These are phyloP conservation scores for Phylloporus sp. DNA, from an alignment of 768 basidiomycete species.

Conservation along the genomic window DNA sequence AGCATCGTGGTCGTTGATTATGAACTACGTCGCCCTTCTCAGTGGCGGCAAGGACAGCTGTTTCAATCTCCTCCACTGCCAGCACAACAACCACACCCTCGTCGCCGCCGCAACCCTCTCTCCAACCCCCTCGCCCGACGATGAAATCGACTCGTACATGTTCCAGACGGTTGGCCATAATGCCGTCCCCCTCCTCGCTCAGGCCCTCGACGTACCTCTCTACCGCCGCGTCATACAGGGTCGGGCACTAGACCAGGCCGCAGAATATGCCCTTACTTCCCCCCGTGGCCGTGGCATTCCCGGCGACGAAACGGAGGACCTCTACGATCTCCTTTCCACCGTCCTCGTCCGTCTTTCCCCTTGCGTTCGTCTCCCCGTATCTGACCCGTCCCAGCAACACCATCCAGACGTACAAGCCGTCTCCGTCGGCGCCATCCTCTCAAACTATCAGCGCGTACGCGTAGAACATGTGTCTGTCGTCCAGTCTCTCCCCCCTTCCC, in stretches of 20 bases:
- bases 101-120: slow-evolving; percentile 85
- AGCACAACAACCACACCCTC: slow-evolving; percentile 79
- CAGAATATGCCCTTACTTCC: slow-evolving; percentile 77
- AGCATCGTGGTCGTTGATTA: slow-evolving; percentile 80
- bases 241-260: slow-evolving; percentile 69
- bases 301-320: slow-evolving; percentile 97
- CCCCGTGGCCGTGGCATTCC: slow-evolving; percentile 45
- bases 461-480: slow-evolving; percentile 90
- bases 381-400: slow-evolving; percentile 40
- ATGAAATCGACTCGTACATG: slow-evolving; percentile 97
- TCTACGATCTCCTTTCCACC: slow-evolving; percentile 61
- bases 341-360: slow-evolving; percentile 66
- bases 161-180: slow-evolving; percentile 99
- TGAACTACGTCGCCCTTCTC: slow-evolving; percentile 92
- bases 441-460: slow-evolving; percentile 93
- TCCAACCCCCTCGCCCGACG: slow-evolving; percentile 42
- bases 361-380: background rate
- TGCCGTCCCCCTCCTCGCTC: slow-evolving; percentile 80
- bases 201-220: slow-evolving; percentile 80
- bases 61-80: slow-evolving; percentile 90
- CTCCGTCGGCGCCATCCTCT: slow-evolving; percentile 94
- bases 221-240: slow-evolving; percentile 80
- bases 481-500: background rate
- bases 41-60: slow-evolving; percentile 98
- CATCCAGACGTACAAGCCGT: slow-evolving; percentile 84